Evolutionary conservation across 2,329 filamentous ascomycete species (phyloP).

Genomic region (Scortechinia acanthostroma): DNA sequence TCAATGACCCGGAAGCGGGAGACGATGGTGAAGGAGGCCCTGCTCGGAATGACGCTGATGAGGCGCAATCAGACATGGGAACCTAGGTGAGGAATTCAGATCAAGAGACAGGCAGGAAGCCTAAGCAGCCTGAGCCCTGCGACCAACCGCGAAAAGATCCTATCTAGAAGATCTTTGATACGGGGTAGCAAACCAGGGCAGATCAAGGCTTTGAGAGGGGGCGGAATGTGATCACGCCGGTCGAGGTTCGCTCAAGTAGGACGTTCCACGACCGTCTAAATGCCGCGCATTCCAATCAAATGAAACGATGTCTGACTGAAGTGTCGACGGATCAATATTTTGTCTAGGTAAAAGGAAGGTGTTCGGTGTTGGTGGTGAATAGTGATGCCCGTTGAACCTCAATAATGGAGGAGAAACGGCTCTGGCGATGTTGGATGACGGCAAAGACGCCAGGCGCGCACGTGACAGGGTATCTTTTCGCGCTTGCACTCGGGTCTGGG

Average conservation of each 20-base stretch:
- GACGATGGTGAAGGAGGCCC: constrained; percentile 31
- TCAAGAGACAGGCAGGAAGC: neutral
- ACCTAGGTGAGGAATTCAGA: neutral
- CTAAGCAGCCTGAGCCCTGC: neutral
- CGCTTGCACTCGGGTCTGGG: no score
- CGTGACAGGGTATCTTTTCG: neutral
- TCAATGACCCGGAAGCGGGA: constrained; percentile 24
- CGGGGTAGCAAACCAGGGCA: no score
- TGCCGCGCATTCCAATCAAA: neutral
- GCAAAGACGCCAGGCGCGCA: neutral
- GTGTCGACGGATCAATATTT: neutral
- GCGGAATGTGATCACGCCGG: neutral
- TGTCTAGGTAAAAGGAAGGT: no score
- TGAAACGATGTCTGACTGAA: neutral
- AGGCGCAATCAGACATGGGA: constrained; percentile 26
- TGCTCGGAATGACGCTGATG: constrained; percentile 19
- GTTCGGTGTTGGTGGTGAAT: no score
- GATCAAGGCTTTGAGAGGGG: neutral
- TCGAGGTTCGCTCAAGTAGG: constrained; percentile 2
- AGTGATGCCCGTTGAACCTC: no score
- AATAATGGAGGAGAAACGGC: neutral
- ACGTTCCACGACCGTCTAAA: neutral
- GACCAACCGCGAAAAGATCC: neutral
- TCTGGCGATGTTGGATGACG: neutral
- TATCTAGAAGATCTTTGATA: neutral